A percentile compares a stretch with the other conserved stretches of the same genome.
phyloP scores from a whole-genome alignment of 2,329 filamentous ascomycete species.

The Daldinia sp. region DNA sequence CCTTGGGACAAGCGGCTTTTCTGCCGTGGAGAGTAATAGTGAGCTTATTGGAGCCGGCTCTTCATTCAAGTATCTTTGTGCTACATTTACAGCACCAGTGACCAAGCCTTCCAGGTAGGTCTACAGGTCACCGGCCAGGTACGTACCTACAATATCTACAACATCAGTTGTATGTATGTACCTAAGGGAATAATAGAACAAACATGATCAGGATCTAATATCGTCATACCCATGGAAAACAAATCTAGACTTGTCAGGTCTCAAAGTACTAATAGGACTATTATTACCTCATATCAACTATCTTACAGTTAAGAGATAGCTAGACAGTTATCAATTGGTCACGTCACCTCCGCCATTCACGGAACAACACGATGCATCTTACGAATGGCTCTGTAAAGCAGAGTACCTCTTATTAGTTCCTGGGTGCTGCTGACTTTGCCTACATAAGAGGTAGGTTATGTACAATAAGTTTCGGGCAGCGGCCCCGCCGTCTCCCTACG shows the following conservation, averaged over 20 bases:
- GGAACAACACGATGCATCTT: conserved; percentile 27
- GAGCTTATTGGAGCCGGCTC: conserved; percentile 18
- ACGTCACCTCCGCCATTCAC: conserved; percentile 29
- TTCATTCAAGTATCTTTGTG: conserved; percentile 17
- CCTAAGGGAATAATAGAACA: not conserved
- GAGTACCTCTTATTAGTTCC: conserved; percentile 27
- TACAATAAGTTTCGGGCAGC: conserved; percentile 34
- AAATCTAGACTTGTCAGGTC: not conserved
- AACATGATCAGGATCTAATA: not conserved
- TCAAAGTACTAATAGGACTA: not conserved
- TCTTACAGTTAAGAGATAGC: not conserved
- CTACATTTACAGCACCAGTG: not conserved
- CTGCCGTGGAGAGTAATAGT: conserved; percentile 23
- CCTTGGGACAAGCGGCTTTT: conserved; percentile 29
- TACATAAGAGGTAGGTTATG: conserved; percentile 15
- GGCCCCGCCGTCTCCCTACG: conserved; percentile 29
- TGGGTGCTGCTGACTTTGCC: conserved; percentile 31
- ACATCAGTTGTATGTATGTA: too few species aligned
- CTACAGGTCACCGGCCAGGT: not conserved
- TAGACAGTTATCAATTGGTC: not conserved
- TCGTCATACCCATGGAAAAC: not conserved
- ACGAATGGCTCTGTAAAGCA: conserved; percentile 9
- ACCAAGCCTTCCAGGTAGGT: not conserved
- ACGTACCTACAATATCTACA: conserved; percentile 4
- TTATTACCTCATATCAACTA: not conserved